phyloP scores from a whole-genome alignment of 2,329 filamentous ascomycete genomes.

The Graphiopsis chlorocephala region DNA sequence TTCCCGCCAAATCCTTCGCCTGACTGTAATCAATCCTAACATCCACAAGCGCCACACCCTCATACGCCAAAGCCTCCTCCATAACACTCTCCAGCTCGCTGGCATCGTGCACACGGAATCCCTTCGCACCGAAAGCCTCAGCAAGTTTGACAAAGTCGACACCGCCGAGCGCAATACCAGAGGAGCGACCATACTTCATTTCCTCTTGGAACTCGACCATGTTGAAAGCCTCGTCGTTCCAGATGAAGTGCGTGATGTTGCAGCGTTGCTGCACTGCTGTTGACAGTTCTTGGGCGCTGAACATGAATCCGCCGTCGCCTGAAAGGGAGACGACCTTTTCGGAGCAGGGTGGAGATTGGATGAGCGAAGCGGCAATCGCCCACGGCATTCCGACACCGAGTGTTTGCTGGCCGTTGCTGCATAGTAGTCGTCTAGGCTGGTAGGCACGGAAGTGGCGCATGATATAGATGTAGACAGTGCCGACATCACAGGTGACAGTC shows the following conservation, averaged over 20 bases:
- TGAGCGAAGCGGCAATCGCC: slow-evolving; percentile 48
- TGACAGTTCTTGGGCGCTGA: slow-evolving; percentile 46
- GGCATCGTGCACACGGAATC: slow-evolving; percentile 41
- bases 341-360: slow-evolving; percentile 43
- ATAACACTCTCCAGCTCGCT: slow-evolving; percentile 45
- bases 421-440: slow-evolving; percentile 44
- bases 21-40: slow-evolving; percentile 47
- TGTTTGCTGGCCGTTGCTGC: slow-evolving; percentile 51
- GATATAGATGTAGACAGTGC: slow-evolving; percentile 51
- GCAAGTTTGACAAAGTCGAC: slow-evolving; percentile 50
- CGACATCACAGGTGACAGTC: slow-evolving; percentile 47
- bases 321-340: slow-evolving; percentile 46
- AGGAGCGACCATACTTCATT: slow-evolving; percentile 48
- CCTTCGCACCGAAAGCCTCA: slow-evolving; percentile 48
- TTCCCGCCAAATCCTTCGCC: slow-evolving; percentile 41
- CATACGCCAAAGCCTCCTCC: slow-evolving; percentile 42
- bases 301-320: slow-evolving; percentile 52
- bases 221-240: slow-evolving; percentile 51
- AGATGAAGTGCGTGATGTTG: slow-evolving; percentile 52
- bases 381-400: slow-evolving; percentile 49
- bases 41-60: slow-evolving; percentile 48
- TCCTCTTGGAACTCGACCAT: slow-evolving; percentile 54
- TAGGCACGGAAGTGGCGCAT: slow-evolving; percentile 47
- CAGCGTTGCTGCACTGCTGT: slow-evolving; percentile 49
- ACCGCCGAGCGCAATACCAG: slow-evolving; percentile 46